A percentile compares a stretch with the other conserved stretches of the same genome.
phyloP scores from a whole-genome alignment of 495 filamentous ascomycete genomes.

The Chaetomium fimeti region DNA sequence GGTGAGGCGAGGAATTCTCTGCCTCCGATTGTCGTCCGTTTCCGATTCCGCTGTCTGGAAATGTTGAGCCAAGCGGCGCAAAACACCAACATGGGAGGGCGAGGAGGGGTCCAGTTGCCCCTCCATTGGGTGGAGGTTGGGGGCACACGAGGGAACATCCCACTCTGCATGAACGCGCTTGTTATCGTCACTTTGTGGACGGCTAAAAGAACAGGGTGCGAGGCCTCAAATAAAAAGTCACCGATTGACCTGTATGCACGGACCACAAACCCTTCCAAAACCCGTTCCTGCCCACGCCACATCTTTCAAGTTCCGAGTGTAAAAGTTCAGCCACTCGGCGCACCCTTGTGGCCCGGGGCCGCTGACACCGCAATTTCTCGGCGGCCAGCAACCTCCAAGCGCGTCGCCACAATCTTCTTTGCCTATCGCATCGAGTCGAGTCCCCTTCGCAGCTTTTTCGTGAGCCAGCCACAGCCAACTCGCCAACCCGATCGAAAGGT shows the following conservation, averaged over 20 bases:
- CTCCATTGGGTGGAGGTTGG: conserved; percentile 20
- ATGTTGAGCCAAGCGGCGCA: conserved; percentile 21
- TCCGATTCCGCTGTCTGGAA: conserved; percentile 8
- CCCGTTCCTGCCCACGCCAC: too few species aligned
- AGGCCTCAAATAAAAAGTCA: too few species aligned
- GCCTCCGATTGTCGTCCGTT: conserved; percentile 25
- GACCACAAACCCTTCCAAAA: too few species aligned
- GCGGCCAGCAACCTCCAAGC: too few species aligned
- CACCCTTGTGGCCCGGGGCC: too few species aligned
- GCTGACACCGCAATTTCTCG: background rate
- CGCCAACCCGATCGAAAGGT: conserved; percentile 25
- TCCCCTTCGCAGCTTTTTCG: conserved; percentile 13
- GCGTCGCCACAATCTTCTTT: background rate
- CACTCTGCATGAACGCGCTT: background rate
- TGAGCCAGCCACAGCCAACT: conserved; percentile 25
- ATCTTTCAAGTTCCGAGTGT: too few species aligned
- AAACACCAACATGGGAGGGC: conserved; percentile 5
- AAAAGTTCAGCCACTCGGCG: too few species aligned
- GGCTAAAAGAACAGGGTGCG: background rate
- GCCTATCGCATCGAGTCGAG: background rate
- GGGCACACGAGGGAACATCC: background rate
- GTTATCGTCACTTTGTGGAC: background rate
- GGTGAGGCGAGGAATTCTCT: conserved; percentile 14
- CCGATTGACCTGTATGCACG: too few species aligned
- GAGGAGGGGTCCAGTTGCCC: conserved; percentile 18